phyloP scores from a whole-genome alignment of 768 basidiomycete species.

The Phanerochaete sordida region DNA sequence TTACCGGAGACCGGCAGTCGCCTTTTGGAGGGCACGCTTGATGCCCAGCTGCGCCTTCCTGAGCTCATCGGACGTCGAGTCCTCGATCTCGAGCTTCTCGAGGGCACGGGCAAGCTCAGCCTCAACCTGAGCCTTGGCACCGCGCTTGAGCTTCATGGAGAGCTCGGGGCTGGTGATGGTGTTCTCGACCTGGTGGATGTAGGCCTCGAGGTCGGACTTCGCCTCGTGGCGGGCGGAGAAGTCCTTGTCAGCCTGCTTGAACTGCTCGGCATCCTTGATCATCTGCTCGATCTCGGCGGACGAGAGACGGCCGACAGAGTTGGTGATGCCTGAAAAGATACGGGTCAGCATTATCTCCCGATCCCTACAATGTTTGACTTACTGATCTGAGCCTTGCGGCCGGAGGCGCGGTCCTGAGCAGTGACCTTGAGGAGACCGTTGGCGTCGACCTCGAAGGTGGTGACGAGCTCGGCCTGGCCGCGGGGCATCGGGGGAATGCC shows the following conservation, averaged over 20 bases:
- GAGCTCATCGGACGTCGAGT: constrained; percentile 89
- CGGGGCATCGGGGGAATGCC: constrained; percentile 99
- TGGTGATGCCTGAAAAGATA: constrained; percentile 74
- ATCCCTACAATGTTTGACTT: constrained; percentile 28
- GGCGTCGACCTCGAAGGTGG: constrained; percentile 99
- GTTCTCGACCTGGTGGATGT: constrained; percentile 94
- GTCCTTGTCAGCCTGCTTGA: constrained; percentile 95
- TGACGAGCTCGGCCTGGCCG: constrained; percentile 98
- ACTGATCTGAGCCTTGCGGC: constrained; percentile 98
- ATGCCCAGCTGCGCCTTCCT: constrained; percentile 94
- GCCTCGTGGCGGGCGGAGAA: constrained; percentile 98
- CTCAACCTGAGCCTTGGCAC: constrained; percentile 92
- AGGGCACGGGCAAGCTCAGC: constrained; percentile 96
- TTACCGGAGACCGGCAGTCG: constrained; percentile 82
- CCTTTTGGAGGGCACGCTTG: constrained; percentile 98
- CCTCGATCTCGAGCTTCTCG: constrained; percentile 98
- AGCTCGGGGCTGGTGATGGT: constrained; percentile 96
- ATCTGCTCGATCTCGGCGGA: constrained; percentile 98
- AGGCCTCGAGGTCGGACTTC: constrained; percentile 96
- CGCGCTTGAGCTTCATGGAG: constrained; percentile 98
- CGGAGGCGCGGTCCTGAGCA: constrained; percentile 96
- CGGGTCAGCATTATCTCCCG: constrained; percentile 9
- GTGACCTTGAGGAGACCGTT: constrained; percentile 99
- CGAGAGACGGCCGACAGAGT: constrained; percentile 98
- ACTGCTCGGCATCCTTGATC: constrained; percentile 99